Conservation (phyloP, 2,329 filamentous ascomycete species). For the Botrytis medusae region DNA sequence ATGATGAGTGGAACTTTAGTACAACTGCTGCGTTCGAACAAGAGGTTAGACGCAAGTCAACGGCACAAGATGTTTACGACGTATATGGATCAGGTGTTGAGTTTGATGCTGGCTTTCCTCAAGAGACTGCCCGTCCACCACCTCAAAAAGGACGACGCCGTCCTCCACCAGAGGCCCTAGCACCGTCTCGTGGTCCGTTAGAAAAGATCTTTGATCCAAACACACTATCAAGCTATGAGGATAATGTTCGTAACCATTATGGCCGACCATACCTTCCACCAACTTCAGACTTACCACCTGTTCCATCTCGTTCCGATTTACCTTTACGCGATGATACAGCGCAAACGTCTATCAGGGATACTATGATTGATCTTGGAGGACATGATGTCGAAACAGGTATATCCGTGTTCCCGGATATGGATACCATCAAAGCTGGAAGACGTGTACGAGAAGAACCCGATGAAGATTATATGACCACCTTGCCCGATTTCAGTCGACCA, state of each 20-base stretch:
- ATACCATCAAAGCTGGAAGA: conserved; percentile 50
- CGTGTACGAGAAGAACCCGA: conserved; percentile 28
- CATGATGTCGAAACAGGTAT: conserved; percentile 57
- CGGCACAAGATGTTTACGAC: conserved; percentile 59
- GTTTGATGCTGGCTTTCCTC: conserved; percentile 43
- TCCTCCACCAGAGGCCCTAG: conserved; percentile 58
- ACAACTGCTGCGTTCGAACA: conserved; percentile 65
- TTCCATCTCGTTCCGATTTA: conserved; percentile 50
- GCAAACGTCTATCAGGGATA: conserved; percentile 55
- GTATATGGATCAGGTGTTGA: conserved; percentile 60
- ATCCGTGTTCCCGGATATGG: conserved; percentile 60
- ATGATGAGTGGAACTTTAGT: conserved; percentile 68
- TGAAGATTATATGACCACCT: conserved; percentile 29
- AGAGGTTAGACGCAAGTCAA: conserved; percentile 51
- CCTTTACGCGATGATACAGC: conserved; percentile 58
- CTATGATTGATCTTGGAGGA: conserved; percentile 63
- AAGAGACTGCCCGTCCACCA: conserved; percentile 50
- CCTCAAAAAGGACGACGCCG: conserved; percentile 48
- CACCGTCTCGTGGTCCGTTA: conserved; percentile 54
- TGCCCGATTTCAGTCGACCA: conserved; percentile 48
- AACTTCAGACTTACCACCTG: conserved; percentile 13
- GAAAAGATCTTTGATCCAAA: conserved; percentile 68
- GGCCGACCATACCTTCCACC: conserved; percentile 43
- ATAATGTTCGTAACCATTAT: conserved; percentile 63
- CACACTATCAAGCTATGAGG: conserved; percentile 63